Conservation (phyloP, 441 rosid species). For the Jatropha podagrica region DNA sequence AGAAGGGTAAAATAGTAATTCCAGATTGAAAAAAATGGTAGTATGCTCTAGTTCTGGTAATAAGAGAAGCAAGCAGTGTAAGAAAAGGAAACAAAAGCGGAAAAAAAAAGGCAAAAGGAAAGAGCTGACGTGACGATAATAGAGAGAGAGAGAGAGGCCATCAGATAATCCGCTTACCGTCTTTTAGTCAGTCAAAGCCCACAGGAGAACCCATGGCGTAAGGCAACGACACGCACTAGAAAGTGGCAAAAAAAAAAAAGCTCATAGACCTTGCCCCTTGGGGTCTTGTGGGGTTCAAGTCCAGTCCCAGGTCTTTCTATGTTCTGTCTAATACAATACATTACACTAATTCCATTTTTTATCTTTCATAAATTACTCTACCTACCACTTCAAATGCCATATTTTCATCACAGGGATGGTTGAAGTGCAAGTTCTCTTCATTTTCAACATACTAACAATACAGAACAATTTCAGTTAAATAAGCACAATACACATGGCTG, state of each 20-base stretch:
- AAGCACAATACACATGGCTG: conserved; percentile 7
- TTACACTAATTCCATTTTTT: too few relatives aligned
- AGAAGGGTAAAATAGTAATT: background rate
- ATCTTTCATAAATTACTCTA: too few relatives aligned
- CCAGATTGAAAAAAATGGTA: background rate
- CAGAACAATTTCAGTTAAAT: conserved; percentile 1
- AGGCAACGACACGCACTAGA: too few relatives aligned
- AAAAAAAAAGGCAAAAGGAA: background rate
- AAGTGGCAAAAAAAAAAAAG: background rate
- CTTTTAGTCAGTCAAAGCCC: background rate
- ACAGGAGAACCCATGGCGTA: too few relatives aligned
- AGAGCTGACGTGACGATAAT: background rate
- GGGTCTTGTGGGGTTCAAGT: background rate
- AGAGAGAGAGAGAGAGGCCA: background rate
- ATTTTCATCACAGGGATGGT: too few relatives aligned
- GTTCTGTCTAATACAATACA: too few relatives aligned
- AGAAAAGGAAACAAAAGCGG: background rate
- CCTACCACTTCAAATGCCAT: too few relatives aligned
- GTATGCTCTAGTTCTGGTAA: too few relatives aligned
- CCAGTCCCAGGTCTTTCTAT: too few relatives aligned
- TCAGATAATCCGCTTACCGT: background rate
- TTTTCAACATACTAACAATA: background rate
- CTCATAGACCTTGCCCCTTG: background rate
- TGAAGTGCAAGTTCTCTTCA: too few relatives aligned
- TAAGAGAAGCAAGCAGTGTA: background rate